Conservation (phyloP, 306 rosid genomes). For the Vicia sativa region DNA sequence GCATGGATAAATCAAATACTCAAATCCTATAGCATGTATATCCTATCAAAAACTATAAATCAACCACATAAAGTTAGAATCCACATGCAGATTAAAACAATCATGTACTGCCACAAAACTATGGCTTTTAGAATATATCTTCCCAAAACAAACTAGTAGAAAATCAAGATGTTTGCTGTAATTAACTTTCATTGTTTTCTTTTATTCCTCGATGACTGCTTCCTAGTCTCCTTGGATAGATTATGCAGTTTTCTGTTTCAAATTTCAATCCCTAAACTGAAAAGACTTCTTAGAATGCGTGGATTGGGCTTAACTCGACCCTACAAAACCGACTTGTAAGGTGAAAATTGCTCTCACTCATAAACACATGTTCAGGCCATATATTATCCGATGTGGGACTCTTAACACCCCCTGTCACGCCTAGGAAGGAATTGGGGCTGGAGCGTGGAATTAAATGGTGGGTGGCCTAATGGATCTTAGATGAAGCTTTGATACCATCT, state of each 20-base stretch:
- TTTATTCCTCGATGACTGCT: background rate
- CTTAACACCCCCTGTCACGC: too few species aligned
- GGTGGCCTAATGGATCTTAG: too few species aligned
- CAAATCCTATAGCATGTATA: constrained; percentile 13
- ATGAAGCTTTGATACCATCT: too few species aligned
- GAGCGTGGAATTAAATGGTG: too few species aligned
- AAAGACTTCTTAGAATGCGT: too few species aligned
- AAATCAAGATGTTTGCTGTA: constrained; percentile 1
- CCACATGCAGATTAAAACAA: background rate
- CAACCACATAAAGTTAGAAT: background rate
- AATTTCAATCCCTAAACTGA: constrained; percentile 10
- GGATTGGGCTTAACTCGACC: too few species aligned
- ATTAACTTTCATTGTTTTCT: constrained; percentile 5
- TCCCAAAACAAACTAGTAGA: background rate
- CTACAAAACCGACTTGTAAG: too few species aligned
- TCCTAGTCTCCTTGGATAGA: background rate
- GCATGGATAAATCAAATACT: constrained; percentile 21
- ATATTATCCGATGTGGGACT: too few species aligned
- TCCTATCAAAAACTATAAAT: constrained; percentile 14
- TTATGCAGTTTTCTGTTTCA: background rate
- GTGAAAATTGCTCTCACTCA: too few species aligned
- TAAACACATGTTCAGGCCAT: too few species aligned
- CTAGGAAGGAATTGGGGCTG: too few species aligned
- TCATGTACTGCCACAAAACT: background rate
- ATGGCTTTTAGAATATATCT: background rate